A percentile compares a stretch with the other conserved stretches of the same genome.
Evolutionary conservation across 768 basidiomycete genomes (phyloP).

Genomic region (Amanita fuliginea): DNA sequence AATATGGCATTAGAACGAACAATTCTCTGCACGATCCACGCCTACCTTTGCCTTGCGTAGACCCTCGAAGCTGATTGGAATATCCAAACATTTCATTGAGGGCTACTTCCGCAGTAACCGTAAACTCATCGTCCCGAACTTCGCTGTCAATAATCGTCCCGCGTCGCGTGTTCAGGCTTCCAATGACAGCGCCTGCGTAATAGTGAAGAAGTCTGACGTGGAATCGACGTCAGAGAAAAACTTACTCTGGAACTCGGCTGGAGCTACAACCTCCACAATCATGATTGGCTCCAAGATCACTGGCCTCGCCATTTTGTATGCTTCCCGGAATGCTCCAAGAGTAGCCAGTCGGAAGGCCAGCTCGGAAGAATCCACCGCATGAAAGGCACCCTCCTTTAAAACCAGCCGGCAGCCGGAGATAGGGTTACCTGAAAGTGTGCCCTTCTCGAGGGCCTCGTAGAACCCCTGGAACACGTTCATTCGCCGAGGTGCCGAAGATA

Average conservation of each 20-base stretch:
- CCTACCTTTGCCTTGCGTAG: conserved; percentile 87
- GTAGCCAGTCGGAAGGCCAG: conserved; percentile 88
- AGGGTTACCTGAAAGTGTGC: conserved; percentile 77
- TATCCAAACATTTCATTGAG: conserved; percentile 99
- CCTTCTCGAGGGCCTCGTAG: conserved; percentile 88
- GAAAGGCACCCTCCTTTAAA: conserved; percentile 84
- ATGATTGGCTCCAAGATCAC: conserved; percentile 97
- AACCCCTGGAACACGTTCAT: conserved; percentile 54
- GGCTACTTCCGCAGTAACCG: conserved; percentile 81
- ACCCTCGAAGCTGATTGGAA: conserved; percentile 84
- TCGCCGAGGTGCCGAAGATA: neutral
- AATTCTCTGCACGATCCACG: neutral
- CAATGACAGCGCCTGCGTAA: conserved; percentile 69
- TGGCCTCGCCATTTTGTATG: conserved; percentile 63
- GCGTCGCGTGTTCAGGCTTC: conserved; percentile 83
- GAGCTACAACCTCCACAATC: conserved; percentile 95
- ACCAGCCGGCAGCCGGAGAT: conserved; percentile 82
- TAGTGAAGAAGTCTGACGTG: neutral
- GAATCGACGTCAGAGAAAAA: conserved; percentile 4
- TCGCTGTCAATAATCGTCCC: conserved; percentile 95
- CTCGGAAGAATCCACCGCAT: conserved; percentile 94
- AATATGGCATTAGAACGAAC: neutral
- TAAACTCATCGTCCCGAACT: conserved; percentile 95
- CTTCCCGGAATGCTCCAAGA: conserved; percentile 88
- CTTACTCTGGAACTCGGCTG: conserved; percentile 87